Evolutionary conservation across 1,284 basidiomycete genomes (phyloP), one percentile per base, ranked within the genome.

Genomic region (Cryptococcus depauperatus): DNA sequence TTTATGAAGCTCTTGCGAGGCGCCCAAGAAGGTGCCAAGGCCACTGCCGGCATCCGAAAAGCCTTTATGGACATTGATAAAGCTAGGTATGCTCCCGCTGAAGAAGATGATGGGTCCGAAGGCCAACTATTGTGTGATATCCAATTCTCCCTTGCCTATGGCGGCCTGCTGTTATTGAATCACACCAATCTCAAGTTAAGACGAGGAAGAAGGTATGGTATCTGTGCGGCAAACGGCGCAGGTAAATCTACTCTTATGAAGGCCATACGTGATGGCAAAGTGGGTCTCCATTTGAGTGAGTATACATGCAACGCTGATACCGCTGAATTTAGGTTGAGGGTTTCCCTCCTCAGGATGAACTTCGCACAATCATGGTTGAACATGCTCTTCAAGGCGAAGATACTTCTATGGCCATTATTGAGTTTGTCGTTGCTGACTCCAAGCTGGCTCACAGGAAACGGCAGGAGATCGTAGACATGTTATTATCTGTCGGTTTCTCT

Each of bases 231-330:
- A 28, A 98, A 98, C 73, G 93, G 93, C 57, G 86, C 86, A 49
- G 93, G 93, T 56, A 98, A 98, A 74, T 89, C 86, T 37, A 98
- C 95, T 1, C 78, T 98, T 45, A 84, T 98, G 82, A 87, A 93
- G 63, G 92, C 95, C 59, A 81, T 98, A 60, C 80, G 86, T 38
- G 90, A 93, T 62, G 85, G 86, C 47, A 95, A 95, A 73, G 90
- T n/a, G n/a, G n/a, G n/a, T n/a, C n/a, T n/a, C n/a, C n/a, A n/a
- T n/a, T 74, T 39, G 22, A 14, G 3, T 21, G 8, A 25, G 26
- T 16, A 19, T 28, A 11, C 5, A 18, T 30, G 26, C 28, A 16
- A 3, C 18, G 41, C 19, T 10, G n/a, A 9, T 42, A n/a, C 44
- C 60, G 61, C 68, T n/a, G n/a, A n/a, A n/a, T n/a, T n/a, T n/a